Percentiles rank a stretch among this genome's conserved stretches.
These are phyloP conservation scores for Saposhnikovia divaricata DNA, from an alignment of 129 eudicot species.

Conservation along the genomic window DNA sequence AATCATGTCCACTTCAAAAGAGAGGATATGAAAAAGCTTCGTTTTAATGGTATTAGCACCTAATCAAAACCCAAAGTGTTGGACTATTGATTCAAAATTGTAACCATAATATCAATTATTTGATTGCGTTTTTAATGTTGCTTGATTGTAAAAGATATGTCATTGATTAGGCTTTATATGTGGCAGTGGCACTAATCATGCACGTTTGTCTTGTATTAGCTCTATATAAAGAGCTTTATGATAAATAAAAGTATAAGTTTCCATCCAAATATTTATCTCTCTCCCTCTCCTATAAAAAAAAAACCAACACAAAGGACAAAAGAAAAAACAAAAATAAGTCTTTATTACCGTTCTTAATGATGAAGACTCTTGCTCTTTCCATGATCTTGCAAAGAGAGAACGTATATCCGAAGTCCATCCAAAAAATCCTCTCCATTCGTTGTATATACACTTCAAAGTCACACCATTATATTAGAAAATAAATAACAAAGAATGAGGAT, in stretches of 20 bases:
- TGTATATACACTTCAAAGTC: slow-evolving; percentile 67
- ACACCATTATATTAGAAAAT: not conserved
- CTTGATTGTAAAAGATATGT: too few relatives aligned
- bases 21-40: not conserved
- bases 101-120: too few relatives aligned
- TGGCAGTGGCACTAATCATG: too few relatives aligned
- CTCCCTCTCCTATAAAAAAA: too few relatives aligned
- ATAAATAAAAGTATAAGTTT: too few relatives aligned
- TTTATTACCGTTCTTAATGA: slow-evolving; percentile 57
- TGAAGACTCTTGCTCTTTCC: slow-evolving; percentile 56
- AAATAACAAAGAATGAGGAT: slow-evolving; percentile 2
- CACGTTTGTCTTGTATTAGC: too few relatives aligned
- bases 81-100: too few relatives aligned
- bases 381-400: slow-evolving; percentile 46
- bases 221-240: too few relatives aligned
- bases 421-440: slow-evolving; percentile 71
- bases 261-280: too few relatives aligned
- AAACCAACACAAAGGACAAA: too few relatives aligned
- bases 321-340: not conserved
- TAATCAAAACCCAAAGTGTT: not conserved
- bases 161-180: too few relatives aligned
- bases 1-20: not conserved
- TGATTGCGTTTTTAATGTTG: too few relatives aligned
- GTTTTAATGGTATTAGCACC: not conserved
- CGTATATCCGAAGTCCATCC: slow-evolving; percentile 79